phyloP scores from a whole-genome alignment of 176 grass and related monocot species.

The Hyparrhenia diplandra region DNA sequence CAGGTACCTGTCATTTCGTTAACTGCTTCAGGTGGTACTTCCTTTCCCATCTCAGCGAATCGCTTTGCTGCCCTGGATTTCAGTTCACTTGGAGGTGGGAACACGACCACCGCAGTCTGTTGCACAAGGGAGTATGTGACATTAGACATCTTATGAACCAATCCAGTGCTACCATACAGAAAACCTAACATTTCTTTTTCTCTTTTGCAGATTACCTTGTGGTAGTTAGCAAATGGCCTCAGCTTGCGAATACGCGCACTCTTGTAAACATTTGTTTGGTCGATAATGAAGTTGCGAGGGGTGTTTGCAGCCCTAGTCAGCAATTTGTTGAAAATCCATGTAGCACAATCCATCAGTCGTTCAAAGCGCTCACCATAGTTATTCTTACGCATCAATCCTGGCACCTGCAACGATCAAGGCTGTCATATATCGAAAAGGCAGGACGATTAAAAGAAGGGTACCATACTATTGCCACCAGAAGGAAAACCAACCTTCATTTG shows the following conservation, averaged over 20 bases:
- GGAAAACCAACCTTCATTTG: constrained; percentile 65
- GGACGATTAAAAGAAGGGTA: background rate
- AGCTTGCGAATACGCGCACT: constrained; percentile 55
- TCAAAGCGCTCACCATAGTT: constrained; percentile 70
- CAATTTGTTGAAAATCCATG: constrained; percentile 61
- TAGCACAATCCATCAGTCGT: constrained; percentile 50
- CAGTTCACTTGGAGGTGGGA: constrained; percentile 50
- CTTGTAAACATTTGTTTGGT: constrained; percentile 77
- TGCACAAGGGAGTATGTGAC: background rate
- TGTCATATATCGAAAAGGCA: constrained; percentile 7
- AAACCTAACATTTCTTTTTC: background rate
- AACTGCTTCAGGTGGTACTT: constrained; percentile 58
- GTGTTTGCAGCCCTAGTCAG: constrained; percentile 49
- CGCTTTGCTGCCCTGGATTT: constrained; percentile 32
- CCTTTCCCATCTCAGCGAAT: constrained; percentile 66
- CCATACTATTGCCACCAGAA: background rate
- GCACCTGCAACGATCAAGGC: constrained; percentile 37
- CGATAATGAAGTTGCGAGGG: constrained; percentile 57
- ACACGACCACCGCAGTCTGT: constrained; percentile 58
- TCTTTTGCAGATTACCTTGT: constrained; percentile 35
- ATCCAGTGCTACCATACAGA: background rate
- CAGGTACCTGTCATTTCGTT: constrained; percentile 63
- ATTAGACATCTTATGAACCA: background rate
- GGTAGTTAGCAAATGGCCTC: constrained; percentile 52
- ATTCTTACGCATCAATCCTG: constrained; percentile 51